Evolutionary conservation across 1,284 basidiomycete species (phyloP), one percentile per base, ranked within the genome.

Genomic region (Ceratobasidium sp.): DNA sequence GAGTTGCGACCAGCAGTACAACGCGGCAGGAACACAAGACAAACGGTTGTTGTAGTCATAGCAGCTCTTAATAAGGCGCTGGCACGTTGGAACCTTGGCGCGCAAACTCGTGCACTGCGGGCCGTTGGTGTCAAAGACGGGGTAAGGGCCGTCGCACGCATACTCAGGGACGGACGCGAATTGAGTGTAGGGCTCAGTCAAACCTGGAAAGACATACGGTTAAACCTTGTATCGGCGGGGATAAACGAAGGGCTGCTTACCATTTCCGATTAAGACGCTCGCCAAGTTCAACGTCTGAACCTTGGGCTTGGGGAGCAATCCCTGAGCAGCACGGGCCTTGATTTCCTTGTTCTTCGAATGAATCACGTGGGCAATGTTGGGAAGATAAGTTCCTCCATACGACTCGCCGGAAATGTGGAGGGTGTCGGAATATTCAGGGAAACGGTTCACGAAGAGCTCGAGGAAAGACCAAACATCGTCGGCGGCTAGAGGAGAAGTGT

Each of bases 401-500:
- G 82, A 84, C 80, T 92, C 91, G 0, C 89, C 91, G 26, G 89
- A 89, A 71, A 92, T 80, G 78, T 92, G 91, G 83, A 91, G 8
- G 66, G 69, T 32, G 84, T 82, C 57, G 4, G 90, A 85, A 79
- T 94, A 94, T 78, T 93, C 78, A 1, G 87, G 86, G 84, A 87
- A 90, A 71, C 90, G 84, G 75, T 85, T 83, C 74, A 96, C 84
- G 87, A 98, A 98, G 52, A 98, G 87, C 78, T 95, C 85, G 62
- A 97, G 85, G 87, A 98, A 97, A 1, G 92, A 93, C 78, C 94
- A 94, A 26, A 97, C 93, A 77, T 98, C 95, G 72, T 85, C 83
- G 59, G 86, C 86, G 8, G 85, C 84, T 21, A 83, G 83, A 43
- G 83, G 84, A 32, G 85, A 85, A 77, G 82, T 86, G 80, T 85